Base-by-base conservation (phyloP, 176 grass and related monocot species). In the Calamus simplicifolius region DNA sequence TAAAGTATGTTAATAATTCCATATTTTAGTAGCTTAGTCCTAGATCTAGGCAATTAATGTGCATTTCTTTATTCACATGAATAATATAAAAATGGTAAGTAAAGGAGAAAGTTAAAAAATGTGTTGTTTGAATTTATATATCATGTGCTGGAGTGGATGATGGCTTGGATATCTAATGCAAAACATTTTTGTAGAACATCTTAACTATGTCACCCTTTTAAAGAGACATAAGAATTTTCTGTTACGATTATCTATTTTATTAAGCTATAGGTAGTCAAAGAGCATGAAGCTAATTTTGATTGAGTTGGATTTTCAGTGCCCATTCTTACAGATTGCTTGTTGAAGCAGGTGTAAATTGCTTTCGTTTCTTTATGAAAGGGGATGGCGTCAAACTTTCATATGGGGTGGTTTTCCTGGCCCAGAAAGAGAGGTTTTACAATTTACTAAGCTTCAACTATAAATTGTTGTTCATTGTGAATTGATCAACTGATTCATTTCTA, bases 361-460 rank as follows among this genome's bases (percentile, higher is more conserved):
- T 63, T 90, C 87, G 19, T 96, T 85, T 87, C 80, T 96, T 57
- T 96, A 96, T 58, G 87, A 96, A 58, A 87, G 87, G 79, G 92
- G 92, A 35, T 96, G 92, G 87, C 83, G 92, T 16, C 92, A 88
- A 71, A 96, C 82, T 85, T 96, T 96, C 21, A 15, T 80, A 48
- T 96, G 92, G 92, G 78, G 77, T 75, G 92, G 92, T 69, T 90
- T 96, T 48, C 92, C 92, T 59, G 87, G 92, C 25, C 72, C 74
- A 51, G 80, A 88, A 68, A 87, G 16, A 87, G 92, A 96, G 91
- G 91, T 96, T 51, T 62, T 63, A 21, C 31, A 8, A 5, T 73
- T 58, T 6, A 54, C 52, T 6, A 1, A 23, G 21, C 21, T 61
- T 12, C 75, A 77, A 14, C 26, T 29, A 8, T 58, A 52, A 59